Conservation (phyloP, 306 rosid species). For the Psophocarpus tetragonolobus region DNA sequence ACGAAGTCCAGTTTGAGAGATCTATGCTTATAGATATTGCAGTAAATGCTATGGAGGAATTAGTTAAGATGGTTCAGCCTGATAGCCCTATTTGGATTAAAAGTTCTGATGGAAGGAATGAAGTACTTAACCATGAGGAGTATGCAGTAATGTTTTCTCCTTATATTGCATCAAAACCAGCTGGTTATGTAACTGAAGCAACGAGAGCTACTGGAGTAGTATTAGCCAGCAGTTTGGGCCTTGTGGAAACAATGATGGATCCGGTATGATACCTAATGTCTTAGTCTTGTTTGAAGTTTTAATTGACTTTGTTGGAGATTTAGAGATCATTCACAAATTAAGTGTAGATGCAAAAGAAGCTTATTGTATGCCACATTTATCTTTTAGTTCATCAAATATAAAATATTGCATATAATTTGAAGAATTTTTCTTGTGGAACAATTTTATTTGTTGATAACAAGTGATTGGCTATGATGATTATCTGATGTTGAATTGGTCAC, state of each 20-base stretch:
- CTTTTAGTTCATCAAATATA: background rate
- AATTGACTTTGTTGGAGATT: background rate
- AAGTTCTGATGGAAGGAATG: slow-evolving; percentile 53
- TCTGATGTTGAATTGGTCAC: background rate
- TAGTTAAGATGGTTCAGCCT: slow-evolving; percentile 62
- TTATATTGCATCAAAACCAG: slow-evolving; percentile 46
- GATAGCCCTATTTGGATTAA: slow-evolving; percentile 73
- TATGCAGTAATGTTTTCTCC: slow-evolving; percentile 54
- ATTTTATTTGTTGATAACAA: background rate
- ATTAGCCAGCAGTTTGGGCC: slow-evolving; percentile 53
- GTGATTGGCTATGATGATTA: background rate
- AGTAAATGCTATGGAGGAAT: slow-evolving; percentile 74
- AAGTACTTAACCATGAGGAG: slow-evolving; percentile 66
- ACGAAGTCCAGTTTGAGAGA: slow-evolving; percentile 47
- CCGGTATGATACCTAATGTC: slow-evolving; percentile 49
- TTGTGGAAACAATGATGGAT: slow-evolving; percentile 70
- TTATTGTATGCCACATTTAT: background rate
- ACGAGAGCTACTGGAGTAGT: slow-evolving; percentile 56
- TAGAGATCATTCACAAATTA: background rate
- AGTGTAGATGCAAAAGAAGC: background rate
- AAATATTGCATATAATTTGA: background rate
- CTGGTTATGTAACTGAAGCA: slow-evolving; percentile 61
- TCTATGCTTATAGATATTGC: slow-evolving; percentile 61
- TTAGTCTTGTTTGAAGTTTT: background rate
- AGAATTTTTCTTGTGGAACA: background rate